Percentiles rank a stretch among this genome's conserved stretches.
Evolutionary conservation across 2,329 filamentous ascomycete species (phyloP).

Genomic region (Arthroderma sp.): DNA sequence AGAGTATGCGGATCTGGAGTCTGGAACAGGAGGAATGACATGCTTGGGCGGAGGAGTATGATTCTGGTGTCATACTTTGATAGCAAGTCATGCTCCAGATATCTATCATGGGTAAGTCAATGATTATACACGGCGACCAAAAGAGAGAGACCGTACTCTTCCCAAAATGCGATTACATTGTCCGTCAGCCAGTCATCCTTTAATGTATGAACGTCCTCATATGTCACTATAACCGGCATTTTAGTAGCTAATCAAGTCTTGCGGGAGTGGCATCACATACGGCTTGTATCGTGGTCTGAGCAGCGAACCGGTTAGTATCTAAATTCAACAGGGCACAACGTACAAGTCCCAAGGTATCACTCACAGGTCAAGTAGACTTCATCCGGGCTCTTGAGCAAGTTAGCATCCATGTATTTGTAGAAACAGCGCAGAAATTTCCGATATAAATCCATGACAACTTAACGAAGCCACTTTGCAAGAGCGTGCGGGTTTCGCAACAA

Average conservation of each 20-base stretch:
- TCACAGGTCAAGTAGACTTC: conserved; percentile 60
- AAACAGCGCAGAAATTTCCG: background rate
- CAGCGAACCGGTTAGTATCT: background rate
- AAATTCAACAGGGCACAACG: background rate
- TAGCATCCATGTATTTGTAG: conserved; percentile 12
- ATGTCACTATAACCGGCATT: conserved; percentile 54
- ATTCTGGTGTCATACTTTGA: conserved; percentile 71
- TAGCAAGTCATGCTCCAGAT: conserved; percentile 81
- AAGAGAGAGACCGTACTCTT: conserved; percentile 53
- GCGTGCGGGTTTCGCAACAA: background rate
- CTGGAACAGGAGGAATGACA: conserved; percentile 84
- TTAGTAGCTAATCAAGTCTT: background rate
- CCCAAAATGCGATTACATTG: conserved; percentile 92
- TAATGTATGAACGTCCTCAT: conserved; percentile 77
- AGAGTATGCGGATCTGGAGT: conserved; percentile 47
- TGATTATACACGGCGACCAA: conserved; percentile 7
- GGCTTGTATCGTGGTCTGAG: conserved; percentile 52
- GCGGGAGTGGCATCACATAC: conserved; percentile 34
- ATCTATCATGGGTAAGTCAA: conserved; percentile 35
- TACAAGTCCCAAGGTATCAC: conserved; percentile 22
- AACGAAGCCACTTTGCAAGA: background rate
- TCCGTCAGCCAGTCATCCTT: conserved; percentile 94
- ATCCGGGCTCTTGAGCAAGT: conserved; percentile 41
- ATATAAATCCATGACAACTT: background rate
- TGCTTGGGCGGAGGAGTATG: conserved; percentile 77